Conservation (phyloP, 225 moss, liverwort and hornwort species). For the Polytrichum commune region DNA sequence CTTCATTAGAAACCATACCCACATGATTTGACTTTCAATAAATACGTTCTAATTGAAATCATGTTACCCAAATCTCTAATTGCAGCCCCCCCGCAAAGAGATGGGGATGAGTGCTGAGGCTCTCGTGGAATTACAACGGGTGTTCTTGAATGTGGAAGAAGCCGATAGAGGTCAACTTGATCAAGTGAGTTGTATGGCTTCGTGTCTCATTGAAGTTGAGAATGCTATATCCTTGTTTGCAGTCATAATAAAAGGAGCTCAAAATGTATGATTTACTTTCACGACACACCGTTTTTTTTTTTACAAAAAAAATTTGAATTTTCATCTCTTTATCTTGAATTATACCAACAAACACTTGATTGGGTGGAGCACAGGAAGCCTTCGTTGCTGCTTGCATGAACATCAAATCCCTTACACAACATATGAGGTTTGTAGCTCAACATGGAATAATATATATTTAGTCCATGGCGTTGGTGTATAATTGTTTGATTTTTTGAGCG, state of each 20-base stretch:
- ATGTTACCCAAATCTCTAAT: too few species aligned
- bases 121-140: conserved; percentile 44
- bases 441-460: too few species aligned
- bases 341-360: too few species aligned
- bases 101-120: conserved; percentile 53
- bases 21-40: neutral
- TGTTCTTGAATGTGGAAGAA: conserved; percentile 35
- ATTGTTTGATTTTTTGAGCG: neutral
- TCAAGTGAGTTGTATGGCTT: conserved; percentile 7
- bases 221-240: too few species aligned
- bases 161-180: conserved; percentile 32
- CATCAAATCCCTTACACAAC: conserved; percentile 53
- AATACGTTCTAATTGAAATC: too few species aligned
- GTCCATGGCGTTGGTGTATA: too few species aligned
- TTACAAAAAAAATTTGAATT: too few species aligned
- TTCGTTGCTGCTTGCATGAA: conserved; percentile 70
- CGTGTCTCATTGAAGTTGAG: too few species aligned
- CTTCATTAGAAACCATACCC: neutral
- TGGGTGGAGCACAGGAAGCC: conserved; percentile 37
- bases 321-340: too few species aligned
- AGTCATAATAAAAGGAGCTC: too few species aligned
- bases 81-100: conserved; percentile 43
- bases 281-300: too few species aligned
- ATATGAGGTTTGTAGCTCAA: conserved; percentile 46
- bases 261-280: too few species aligned